Evolutionary conservation across 2,329 filamentous ascomycete genomes (phyloP), one percentile per base, ranked within the genome.

Genomic region (Clarireedia monteithiana): DNA sequence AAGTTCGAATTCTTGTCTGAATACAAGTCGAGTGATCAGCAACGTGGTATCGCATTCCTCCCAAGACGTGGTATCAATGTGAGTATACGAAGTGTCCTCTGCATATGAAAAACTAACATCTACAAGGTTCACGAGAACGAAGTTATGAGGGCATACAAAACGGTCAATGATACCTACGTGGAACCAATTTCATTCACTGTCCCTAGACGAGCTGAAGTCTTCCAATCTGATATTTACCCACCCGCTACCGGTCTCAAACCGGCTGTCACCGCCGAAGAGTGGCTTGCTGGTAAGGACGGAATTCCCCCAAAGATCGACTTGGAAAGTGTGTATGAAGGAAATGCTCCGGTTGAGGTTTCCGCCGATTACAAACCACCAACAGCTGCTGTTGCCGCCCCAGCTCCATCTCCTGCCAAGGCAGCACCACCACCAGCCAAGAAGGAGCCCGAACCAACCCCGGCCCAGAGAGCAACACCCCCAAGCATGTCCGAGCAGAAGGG

Each of bases 141-240:
- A 71, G 82, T 96, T 53, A 91, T 95, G 79, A 86, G 91, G 64
- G 91, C 88, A 45, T 99, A 89, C 83, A 99, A 99, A 81, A 97
- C 94, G 0, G 89, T 97, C 71, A 95, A 91, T 72, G 94, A 99
- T 70, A 72, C 77, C 48, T 96, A 95, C 74, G 90, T 99, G 66
- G 94, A 99, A 74, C 94, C 94, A 42, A 88, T 99, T 68, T 96
- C 94, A 2, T 99, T 99, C 75, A 95, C 95, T 54, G 94, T 97
- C 2, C 94, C 94, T 49, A 85, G 94, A 61, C 84, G 94, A 61
- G 89, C 94, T 55, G 91, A 96, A 73, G 90, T 87, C 51, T 96
- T 96, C 83, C 92, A 97, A 74, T 89, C 91, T 59, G 94, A 99
- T 69, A 96, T 99, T 67, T 99, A 89, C 72, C 94, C 92, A 44